Evolutionary conservation across 1,284 basidiomycete genomes (phyloP), one percentile per base, ranked within the genome.

Genomic region (Pascua guehoae): DNA sequence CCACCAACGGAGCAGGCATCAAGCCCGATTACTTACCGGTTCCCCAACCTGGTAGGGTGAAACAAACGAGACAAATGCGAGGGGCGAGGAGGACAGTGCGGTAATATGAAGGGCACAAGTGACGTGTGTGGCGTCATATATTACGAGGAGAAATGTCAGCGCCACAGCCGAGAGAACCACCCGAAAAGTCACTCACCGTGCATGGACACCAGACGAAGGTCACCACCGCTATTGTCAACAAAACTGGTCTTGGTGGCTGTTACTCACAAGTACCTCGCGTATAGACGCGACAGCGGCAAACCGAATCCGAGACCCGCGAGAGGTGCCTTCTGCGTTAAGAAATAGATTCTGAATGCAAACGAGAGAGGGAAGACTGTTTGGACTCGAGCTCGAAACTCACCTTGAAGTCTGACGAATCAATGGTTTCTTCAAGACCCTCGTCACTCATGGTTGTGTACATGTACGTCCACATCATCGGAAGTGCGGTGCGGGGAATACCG

Each of bases 381-480:
- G 37, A 55, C 36, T 15, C 5, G 10, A 40, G 8, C 17, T 47
- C 32, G 17, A 40, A 46, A 63, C 62, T 50, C 46, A 67, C 95
- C 40, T 93, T 92, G 78, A 98, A 98, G 77, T 98, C 95, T 57
- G 88, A 89, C 24, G 86, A 88, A 63, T 88, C 86, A 74, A 95
- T 94, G 67, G 94, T 80, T 18, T 88, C 86, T 65, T 92, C 90
- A 45, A 98, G 83, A 37, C 85, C 86, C 75, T 92, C 88, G 4
- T 86, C 86, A 53, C 91, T 88, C 85, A 98, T 97, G 2, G 96
- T 99, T 40, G 96, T 98, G 74, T 98, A 98, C 88, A 94, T 72
- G 54, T 72, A 98, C 58, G 94, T 98, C 95, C 95, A 98, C 52
- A 98, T 96, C 53, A 96, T 82, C 5, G 92, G 91, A 39, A 98